These are phyloP conservation scores for Lasiodiplodia gonubiensis DNA, from an alignment of 2,329 filamentous ascomycete species.

Conservation along the genomic window DNA sequence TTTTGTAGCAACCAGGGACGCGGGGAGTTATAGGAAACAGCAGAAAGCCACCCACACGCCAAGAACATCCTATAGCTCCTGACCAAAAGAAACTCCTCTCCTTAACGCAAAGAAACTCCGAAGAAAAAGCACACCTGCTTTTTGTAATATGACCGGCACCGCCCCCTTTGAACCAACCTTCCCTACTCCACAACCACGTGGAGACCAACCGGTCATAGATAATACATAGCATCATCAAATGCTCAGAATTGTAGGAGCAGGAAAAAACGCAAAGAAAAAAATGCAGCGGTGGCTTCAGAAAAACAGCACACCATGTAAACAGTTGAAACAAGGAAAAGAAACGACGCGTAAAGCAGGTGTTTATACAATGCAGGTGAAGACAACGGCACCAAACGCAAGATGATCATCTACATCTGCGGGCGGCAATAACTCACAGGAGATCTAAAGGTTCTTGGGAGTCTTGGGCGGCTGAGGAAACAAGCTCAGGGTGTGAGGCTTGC, in stretches of 20 bases:
- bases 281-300: constrained; percentile 24
- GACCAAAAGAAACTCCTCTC: constrained; percentile 9
- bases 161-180: constrained; percentile 18
- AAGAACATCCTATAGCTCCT: constrained; percentile 13
- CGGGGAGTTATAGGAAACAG: background rate
- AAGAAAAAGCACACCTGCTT: constrained; percentile 21
- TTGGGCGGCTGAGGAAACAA: constrained; percentile 44
- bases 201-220: constrained; percentile 24
- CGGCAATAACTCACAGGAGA: background rate
- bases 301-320: constrained; percentile 26
- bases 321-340: constrained; percentile 4
- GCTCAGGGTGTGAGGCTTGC: constrained; percentile 34
- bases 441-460: constrained; percentile 6
- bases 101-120: constrained; percentile 18
- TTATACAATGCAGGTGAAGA: constrained; percentile 6
- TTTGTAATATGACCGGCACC: constrained; percentile 24
- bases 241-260: constrained; percentile 11
- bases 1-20: constrained; percentile 1
- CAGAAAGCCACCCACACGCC: constrained; percentile 4
- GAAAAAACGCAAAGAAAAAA: background rate
- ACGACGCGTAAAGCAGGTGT: constrained; percentile 8
- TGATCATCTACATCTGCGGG: background rate
- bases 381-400: constrained; percentile 2
- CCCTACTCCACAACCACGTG: constrained; percentile 21
- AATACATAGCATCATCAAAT: constrained; percentile 27